phyloP scores from a whole-genome alignment of 2,329 filamentous ascomycete genomes.

The Botrytis elliptica region DNA sequence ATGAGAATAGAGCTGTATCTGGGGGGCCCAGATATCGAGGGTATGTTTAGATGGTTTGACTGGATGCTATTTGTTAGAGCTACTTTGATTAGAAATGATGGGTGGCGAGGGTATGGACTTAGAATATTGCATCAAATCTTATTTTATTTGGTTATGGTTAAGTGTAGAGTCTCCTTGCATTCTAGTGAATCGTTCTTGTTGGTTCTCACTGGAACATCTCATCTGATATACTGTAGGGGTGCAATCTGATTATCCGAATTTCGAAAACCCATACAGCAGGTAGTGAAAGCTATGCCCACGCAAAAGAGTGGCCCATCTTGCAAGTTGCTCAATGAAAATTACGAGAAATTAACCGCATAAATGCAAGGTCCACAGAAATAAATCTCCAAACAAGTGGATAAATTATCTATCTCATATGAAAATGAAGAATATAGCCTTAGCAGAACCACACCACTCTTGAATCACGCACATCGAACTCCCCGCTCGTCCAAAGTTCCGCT shows the following conservation, averaged over 20 bases:
- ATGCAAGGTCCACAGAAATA: rapidly evolving
- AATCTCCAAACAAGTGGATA: neutral
- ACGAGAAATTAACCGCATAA: neutral
- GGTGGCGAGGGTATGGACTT: neutral
- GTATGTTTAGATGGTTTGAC: neutral
- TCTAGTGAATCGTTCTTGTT: neutral
- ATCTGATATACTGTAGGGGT: neutral
- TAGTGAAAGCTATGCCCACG: neutral
- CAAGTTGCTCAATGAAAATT: neutral
- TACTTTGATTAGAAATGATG: neutral
- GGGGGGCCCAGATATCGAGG: neutral
- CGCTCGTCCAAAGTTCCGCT: no score
- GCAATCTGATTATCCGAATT: neutral
- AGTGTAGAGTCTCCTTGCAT: neutral
- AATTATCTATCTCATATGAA: neutral
- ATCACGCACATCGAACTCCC: no score
- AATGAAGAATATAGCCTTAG: neutral
- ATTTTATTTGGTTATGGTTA: neutral
- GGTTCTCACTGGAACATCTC: neutral
- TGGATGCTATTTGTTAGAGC: neutral
- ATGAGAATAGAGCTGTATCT: neutral
- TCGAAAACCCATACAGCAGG: rapidly evolving
- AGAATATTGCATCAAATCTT: neutral
- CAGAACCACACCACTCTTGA: rapidly evolving
- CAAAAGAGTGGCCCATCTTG: neutral